Evolutionary conservation across 768 basidiomycete genomes (phyloP), one percentile per base, ranked within the genome.

Genomic region (Kwoniella sp.): DNA sequence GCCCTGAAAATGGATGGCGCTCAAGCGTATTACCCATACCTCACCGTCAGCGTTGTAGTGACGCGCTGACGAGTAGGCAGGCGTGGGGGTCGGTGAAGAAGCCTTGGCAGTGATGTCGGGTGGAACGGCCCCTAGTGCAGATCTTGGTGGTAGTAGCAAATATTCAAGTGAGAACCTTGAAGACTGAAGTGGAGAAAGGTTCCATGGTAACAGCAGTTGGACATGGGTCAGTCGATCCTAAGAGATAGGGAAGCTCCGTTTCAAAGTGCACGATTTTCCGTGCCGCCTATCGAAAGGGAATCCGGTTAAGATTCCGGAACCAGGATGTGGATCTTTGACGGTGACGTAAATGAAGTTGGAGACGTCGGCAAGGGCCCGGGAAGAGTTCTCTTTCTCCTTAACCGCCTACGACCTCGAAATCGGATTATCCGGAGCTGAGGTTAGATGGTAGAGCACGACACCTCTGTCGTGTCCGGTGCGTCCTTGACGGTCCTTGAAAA

Each of bases 1-100:
- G 84, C 84, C 84, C 83, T 85, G 82, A 85, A 85, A 85, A 85
- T 85, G 83, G 84, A 85, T 85, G 84, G 84, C 83, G 83, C 84
- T 86, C 80, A 84, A 85, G 83, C 80, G 81, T 84, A 80, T 80
- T 82, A 84, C 84, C 84, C 82, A 85, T 82, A 85, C 84, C 82
- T 83, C 82, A 78, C 84, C 82, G 80, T 83, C 80, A 79, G 81
- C 77, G 81, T 82, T 81, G 73, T 32, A 62, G 63, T 59, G 81
- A 84, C 71, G 81, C 80, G 77, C 79, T 79, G 79, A 83, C 79
- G 82, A 84, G 63, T 65, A 65, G 63, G 63, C 63, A 60, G 63
- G 63, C 81, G 80, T 83, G 83, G 82, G 81, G 83, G 83, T 84
- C 78, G 73, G 80, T 83, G 82, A 82, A 81, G 83, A 84, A 85